Conservation (phyloP, 768 basidiomycete genomes). For the Mycena vulgaris region DNA sequence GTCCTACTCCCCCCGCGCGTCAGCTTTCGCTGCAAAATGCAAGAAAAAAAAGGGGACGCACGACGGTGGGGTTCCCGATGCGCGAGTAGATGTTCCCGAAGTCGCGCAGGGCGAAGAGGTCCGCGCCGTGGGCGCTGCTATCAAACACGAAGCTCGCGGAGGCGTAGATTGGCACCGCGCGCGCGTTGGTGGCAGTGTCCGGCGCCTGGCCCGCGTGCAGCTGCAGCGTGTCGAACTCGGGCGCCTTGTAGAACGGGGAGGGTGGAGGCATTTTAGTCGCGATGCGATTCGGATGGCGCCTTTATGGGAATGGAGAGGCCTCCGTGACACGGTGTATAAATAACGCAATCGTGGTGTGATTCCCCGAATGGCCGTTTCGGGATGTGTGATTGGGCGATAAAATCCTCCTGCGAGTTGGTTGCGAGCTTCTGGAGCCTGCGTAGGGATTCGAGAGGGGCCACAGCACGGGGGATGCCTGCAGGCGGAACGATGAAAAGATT, state of each 20-base stretch:
- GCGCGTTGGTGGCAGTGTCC: slow-evolving; percentile 64
- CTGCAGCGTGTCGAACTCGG: slow-evolving; percentile 69
- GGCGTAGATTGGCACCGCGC: slow-evolving; percentile 73
- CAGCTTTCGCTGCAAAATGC: background rate
- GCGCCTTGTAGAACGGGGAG: slow-evolving; percentile 23
- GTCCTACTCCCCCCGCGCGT: slow-evolving; percentile 50
- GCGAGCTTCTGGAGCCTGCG: too few relatives aligned
- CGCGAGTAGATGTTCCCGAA: slow-evolving; percentile 65
- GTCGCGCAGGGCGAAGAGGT: slow-evolving; percentile 63
- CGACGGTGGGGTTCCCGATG: slow-evolving; percentile 66
- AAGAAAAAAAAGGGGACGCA: slow-evolving; percentile 34
- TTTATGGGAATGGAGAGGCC: too few relatives aligned
- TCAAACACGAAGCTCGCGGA: slow-evolving; percentile 69
- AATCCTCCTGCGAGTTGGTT: too few relatives aligned
- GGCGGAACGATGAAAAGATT: too few relatives aligned
- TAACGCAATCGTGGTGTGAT: background rate
- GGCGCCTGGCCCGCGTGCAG: slow-evolving; percentile 70
- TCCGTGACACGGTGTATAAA: too few relatives aligned
- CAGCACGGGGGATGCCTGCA: too few relatives aligned
- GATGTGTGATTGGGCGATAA: too few relatives aligned
- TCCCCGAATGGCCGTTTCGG: too few relatives aligned
- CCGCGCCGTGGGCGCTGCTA: slow-evolving; percentile 63
- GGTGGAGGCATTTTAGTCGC: background rate
- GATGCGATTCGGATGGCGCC: too few relatives aligned
- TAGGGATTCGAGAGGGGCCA: too few relatives aligned